Conservation (phyloP, 805 yeast genomes). For the Lipomyces starkeyi region DNA sequence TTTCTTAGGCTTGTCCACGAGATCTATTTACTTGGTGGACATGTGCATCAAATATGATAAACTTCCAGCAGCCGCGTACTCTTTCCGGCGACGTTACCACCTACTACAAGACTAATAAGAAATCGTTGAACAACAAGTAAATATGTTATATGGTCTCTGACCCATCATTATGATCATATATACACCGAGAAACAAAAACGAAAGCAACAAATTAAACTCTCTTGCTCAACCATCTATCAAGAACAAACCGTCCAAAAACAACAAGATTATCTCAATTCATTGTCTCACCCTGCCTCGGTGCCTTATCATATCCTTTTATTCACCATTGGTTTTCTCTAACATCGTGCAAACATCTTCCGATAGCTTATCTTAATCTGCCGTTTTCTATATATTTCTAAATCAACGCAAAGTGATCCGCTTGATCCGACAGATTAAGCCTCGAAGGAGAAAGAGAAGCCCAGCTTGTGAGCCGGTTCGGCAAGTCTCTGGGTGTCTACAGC, state of each 20-base stretch:
- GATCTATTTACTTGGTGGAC: too few relatives aligned
- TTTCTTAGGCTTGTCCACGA: too few relatives aligned
- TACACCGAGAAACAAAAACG: background rate
- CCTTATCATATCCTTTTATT: background rate
- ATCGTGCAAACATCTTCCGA: background rate
- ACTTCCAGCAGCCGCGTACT: too few relatives aligned
- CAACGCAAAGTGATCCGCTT: background rate
- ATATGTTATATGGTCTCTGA: too few relatives aligned
- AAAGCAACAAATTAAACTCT: background rate
- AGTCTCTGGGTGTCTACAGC: constrained; percentile 94
- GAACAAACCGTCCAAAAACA: background rate
- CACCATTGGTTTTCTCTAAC: background rate
- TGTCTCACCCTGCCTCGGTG: background rate
- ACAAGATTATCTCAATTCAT: background rate
- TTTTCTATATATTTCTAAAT: background rate
- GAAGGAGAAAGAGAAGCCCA: constrained; percentile 93
- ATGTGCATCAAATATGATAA: too few relatives aligned
- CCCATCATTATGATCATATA: background rate
- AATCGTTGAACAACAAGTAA: too few relatives aligned
- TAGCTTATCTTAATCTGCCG: background rate
- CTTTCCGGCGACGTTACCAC: too few relatives aligned
- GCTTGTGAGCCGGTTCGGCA: constrained; percentile 96
- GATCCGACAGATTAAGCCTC: constrained; percentile 63
- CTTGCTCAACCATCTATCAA: background rate
- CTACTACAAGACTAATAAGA: too few relatives aligned